Conservation (phyloP, 805 yeast genomes). For the Candida ortonii region DNA sequence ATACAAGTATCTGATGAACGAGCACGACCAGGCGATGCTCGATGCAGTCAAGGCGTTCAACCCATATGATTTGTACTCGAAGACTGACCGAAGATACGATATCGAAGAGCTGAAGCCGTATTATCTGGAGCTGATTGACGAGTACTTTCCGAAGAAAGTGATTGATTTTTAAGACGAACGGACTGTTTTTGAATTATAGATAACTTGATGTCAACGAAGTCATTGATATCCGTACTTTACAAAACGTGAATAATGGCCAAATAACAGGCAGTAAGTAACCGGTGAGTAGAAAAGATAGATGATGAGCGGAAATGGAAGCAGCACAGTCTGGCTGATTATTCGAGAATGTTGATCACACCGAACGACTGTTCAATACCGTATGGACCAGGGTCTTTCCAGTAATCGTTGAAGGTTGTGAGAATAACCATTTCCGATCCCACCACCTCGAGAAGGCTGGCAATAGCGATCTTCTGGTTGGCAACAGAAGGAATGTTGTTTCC, state of each 20-base stretch:
- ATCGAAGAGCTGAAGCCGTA: slow-evolving; percentile 54
- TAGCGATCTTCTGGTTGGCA: slow-evolving; percentile 70
- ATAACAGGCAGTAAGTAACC: slow-evolving; percentile 1
- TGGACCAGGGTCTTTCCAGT: slow-evolving; percentile 83
- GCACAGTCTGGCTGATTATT: slow-evolving; percentile 11
- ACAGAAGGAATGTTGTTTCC: slow-evolving; percentile 71
- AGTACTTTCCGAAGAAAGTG: slow-evolving; percentile 55
- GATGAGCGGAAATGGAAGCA: background rate
- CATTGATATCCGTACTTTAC: no score
- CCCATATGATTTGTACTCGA: slow-evolving; percentile 66
- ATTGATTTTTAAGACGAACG: slow-evolving; percentile 52
- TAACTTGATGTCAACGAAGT: no score
- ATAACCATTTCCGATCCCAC: slow-evolving; percentile 63
- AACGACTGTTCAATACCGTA: slow-evolving; percentile 86
- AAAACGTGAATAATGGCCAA: background rate
- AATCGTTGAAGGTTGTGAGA: slow-evolving; percentile 77
- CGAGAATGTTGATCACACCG: slow-evolving; percentile 51
- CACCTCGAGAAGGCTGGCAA: slow-evolving; percentile 56
- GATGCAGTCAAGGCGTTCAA: slow-evolving; percentile 65
- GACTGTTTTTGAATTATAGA: slow-evolving; percentile 1
- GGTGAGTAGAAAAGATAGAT: slow-evolving; percentile 1
- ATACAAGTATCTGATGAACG: slow-evolving; percentile 61
- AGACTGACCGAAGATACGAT: slow-evolving; percentile 47
- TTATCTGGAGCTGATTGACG: slow-evolving; percentile 62
- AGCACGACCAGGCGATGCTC: slow-evolving; percentile 57